Conservation (phyloP, 306 rosid genomes). For the Pterocarpus macrocarpus region DNA sequence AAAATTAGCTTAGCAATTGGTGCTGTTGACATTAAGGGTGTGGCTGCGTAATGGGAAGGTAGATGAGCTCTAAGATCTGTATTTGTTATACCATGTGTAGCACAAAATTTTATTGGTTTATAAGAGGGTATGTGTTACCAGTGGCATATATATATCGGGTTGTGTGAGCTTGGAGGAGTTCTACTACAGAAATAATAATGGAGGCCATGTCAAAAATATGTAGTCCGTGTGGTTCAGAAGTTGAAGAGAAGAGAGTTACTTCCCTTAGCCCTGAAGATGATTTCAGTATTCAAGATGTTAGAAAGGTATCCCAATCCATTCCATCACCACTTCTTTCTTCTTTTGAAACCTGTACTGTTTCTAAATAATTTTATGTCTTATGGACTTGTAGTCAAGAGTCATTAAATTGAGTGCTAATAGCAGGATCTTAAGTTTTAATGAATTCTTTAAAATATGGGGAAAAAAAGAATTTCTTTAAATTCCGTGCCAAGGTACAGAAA, state of each 20-base stretch:
- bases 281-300: neutral
- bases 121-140: conserved; percentile 20
- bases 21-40: conserved; percentile 61
- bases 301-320: conserved; percentile 32
- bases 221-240: conserved; percentile 32
- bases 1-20: conserved; percentile 51
- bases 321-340: conserved; percentile 8
- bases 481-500: neutral
- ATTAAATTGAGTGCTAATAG: neutral
- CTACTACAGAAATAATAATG: conserved; percentile 25
- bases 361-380: neutral
- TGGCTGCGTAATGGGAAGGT: conserved; percentile 52
- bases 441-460: neutral
- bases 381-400: neutral
- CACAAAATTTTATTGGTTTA: neutral
- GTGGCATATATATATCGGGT: conserved; percentile 1
- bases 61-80: conserved; percentile 43
- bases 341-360: no score
- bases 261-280: conserved; percentile 31
- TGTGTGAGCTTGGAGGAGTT: conserved; percentile 27
- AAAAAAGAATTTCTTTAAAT: neutral
- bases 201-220: conserved; percentile 47
- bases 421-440: neutral
- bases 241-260: conserved; percentile 53
- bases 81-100: conserved; percentile 33